Percentiles rank a stretch among this genome's conserved stretches.
phyloP scores from a whole-genome alignment of 2,329 filamentous ascomycete species.

The Hypomyces perniciosus region DNA sequence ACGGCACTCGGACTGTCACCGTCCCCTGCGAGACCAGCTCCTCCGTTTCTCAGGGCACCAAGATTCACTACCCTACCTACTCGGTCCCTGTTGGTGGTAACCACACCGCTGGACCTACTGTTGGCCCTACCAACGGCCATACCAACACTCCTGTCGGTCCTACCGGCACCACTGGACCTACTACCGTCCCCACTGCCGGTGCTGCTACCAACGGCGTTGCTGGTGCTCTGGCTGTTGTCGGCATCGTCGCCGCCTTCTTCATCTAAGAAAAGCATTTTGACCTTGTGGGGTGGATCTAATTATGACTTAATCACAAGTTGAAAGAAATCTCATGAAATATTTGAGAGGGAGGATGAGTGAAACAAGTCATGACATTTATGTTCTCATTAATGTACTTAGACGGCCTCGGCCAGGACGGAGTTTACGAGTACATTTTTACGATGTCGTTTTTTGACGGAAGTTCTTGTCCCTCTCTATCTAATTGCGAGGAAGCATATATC shows the following conservation, averaged over 20 bases:
- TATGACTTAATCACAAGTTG: slow-evolving; percentile 4
- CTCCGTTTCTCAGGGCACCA: slow-evolving; percentile 1
- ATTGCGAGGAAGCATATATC: too few relatives aligned
- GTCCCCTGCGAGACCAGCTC: slow-evolving; percentile 1
- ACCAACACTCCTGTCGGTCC: slow-evolving; percentile 10
- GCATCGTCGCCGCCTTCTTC: slow-evolving; percentile 35
- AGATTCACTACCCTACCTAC: background rate
- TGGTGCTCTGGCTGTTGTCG: slow-evolving; percentile 32
- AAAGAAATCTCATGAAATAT: slow-evolving; percentile 14
- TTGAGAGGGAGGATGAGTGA: background rate
- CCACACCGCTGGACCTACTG: background rate
- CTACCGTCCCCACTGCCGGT: slow-evolving; percentile 22
- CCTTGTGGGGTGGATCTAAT: background rate
- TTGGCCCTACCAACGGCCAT: background rate
- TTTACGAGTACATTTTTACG: too few relatives aligned
- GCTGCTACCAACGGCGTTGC: slow-evolving; percentile 27
- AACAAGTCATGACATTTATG: too few relatives aligned
- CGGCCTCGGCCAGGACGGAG: too few relatives aligned
- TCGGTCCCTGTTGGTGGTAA: slow-evolving; percentile 4
- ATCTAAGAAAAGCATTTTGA: slow-evolving; percentile 25
- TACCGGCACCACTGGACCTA: slow-evolving; percentile 4
- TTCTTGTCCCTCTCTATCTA: too few relatives aligned
- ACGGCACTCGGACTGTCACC: slow-evolving; percentile 3
- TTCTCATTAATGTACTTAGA: too few relatives aligned
- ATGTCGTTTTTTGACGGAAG: too few relatives aligned